phyloP scores from a whole-genome alignment of 768 basidiomycete genomes.

The Leccinum rimulosum region DNA sequence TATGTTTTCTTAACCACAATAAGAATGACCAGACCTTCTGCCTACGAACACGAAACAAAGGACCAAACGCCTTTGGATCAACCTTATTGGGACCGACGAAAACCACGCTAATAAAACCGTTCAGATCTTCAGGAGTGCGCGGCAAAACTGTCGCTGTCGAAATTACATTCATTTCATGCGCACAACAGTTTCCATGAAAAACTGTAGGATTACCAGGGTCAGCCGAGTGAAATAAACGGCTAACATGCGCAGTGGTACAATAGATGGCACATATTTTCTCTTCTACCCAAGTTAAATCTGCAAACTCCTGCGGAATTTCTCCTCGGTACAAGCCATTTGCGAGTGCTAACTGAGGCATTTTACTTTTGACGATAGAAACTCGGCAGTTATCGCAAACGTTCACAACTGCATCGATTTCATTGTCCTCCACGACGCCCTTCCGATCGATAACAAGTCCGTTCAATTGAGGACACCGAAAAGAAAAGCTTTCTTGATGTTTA shows the following conservation, averaged over 20 bases:
- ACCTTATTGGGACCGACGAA: constrained; percentile 30
- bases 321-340: neutral
- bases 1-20: neutral
- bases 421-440: too few species aligned
- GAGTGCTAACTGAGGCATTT: neutral
- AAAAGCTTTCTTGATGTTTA: too few species aligned
- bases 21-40: neutral
- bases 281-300: neutral
- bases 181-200: constrained; percentile 35
- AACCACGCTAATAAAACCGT: constrained; percentile 24
- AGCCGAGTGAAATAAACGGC: constrained; percentile 24
- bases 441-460: too few species aligned
- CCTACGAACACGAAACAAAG: neutral
- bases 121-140: constrained; percentile 25
- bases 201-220: constrained; percentile 22
- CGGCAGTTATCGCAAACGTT: too few species aligned
- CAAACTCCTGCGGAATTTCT: neutral
- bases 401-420: too few species aligned
- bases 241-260: constrained; percentile 27
- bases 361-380: too few species aligned
- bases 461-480: too few species aligned
- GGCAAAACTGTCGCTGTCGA: constrained; percentile 30
- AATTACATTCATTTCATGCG: constrained; percentile 33
- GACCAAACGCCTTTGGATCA: neutral
- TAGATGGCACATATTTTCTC: constrained; percentile 30